A percentile compares a stretch with the other conserved stretches of the same genome.
phyloP scores from a whole-genome alignment of 805 yeast species.

The Kuraishia hungarica region DNA sequence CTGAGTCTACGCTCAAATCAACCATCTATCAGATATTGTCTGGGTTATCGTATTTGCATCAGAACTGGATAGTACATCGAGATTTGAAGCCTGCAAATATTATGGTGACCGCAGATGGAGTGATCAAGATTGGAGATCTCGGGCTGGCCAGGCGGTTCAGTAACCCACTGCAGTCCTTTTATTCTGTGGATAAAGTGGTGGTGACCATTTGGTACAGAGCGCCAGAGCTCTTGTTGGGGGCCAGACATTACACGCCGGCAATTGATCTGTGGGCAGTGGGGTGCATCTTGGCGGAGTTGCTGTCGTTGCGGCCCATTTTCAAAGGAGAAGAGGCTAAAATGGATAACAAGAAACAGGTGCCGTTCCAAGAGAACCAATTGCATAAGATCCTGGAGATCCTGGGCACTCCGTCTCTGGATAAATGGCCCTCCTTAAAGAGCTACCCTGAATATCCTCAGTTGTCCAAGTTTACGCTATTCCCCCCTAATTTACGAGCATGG shows the following conservation, averaged over 20 bases:
- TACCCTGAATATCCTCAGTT: slow-evolving; percentile 80
- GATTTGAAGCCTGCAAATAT: slow-evolving; percentile 97
- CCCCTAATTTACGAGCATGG: slow-evolving; percentile 75
- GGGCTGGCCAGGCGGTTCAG: slow-evolving; percentile 87
- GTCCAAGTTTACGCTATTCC: slow-evolving; percentile 49
- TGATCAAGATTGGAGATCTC: slow-evolving; percentile 92
- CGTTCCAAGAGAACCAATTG: slow-evolving; percentile 89
- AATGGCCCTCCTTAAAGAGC: slow-evolving; percentile 70
- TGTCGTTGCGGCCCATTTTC: slow-evolving; percentile 85
- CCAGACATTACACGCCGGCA: slow-evolving; percentile 87
- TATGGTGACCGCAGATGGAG: slow-evolving; percentile 85
- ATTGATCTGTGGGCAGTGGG: slow-evolving; percentile 96
- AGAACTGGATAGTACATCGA: slow-evolving; percentile 93
- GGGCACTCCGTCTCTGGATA: slow-evolving; percentile 76
- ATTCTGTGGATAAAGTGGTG: slow-evolving; percentile 90
- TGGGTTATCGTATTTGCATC: slow-evolving; percentile 87
- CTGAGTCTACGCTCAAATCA: slow-evolving; percentile 71
- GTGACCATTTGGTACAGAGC: slow-evolving; percentile 97
- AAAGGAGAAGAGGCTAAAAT: slow-evolving; percentile 97
- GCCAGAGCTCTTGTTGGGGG: slow-evolving; percentile 84
- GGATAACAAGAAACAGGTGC: slow-evolving; percentile 87
- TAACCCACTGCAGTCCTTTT: slow-evolving; percentile 78
- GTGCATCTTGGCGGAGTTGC: slow-evolving; percentile 84
- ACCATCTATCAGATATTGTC: slow-evolving; percentile 87
- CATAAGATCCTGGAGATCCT: slow-evolving; percentile 86